These are phyloP conservation scores for Eremothecium sinecaudum DNA, from an alignment of 1,139 yeast genomes.

Conservation along the genomic window DNA sequence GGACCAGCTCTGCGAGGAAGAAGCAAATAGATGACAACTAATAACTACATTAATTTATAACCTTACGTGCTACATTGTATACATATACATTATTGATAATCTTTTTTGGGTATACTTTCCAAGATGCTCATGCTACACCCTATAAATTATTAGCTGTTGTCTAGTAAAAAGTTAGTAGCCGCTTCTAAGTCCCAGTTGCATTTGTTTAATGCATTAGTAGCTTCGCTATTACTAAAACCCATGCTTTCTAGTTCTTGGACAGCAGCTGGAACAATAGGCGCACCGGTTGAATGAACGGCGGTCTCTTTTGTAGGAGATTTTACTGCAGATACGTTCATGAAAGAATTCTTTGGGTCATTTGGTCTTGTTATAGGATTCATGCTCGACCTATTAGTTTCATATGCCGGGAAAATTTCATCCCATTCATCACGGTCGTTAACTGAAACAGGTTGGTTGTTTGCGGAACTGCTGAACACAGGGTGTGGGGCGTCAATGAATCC, in stretches of 20 bases:
- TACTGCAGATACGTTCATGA: slow-evolving; percentile 8
- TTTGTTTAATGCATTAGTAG: slow-evolving; percentile 55
- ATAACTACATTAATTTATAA: neutral
- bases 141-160: slow-evolving; percentile 47
- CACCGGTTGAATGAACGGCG: slow-evolving; percentile 35
- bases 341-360: slow-evolving; percentile 7
- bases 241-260: slow-evolving; percentile 74
- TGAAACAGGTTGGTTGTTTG: too few relatives aligned
- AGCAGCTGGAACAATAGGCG: slow-evolving; percentile 40
- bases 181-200: slow-evolving; percentile 70
- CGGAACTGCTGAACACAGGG: too few relatives aligned
- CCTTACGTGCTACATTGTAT: neutral
- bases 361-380: slow-evolving; percentile 1
- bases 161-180: slow-evolving; percentile 77
- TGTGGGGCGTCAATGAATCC: slow-evolving; percentile 38
- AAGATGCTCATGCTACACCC: too few relatives aligned
- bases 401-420: slow-evolving; percentile 90
- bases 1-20: too few relatives aligned
- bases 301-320: slow-evolving; percentile 23
- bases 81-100: too few relatives aligned
- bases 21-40: neutral
- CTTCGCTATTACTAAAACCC: slow-evolving; percentile 71
- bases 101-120: neutral
- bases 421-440: slow-evolving; percentile 91
- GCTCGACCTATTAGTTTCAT: slow-evolving; percentile 41